Percentiles rank a stretch among this genome's conserved stretches.
Conservation (phyloP, 805 yeast species). For the Candida insectorum region DNA sequence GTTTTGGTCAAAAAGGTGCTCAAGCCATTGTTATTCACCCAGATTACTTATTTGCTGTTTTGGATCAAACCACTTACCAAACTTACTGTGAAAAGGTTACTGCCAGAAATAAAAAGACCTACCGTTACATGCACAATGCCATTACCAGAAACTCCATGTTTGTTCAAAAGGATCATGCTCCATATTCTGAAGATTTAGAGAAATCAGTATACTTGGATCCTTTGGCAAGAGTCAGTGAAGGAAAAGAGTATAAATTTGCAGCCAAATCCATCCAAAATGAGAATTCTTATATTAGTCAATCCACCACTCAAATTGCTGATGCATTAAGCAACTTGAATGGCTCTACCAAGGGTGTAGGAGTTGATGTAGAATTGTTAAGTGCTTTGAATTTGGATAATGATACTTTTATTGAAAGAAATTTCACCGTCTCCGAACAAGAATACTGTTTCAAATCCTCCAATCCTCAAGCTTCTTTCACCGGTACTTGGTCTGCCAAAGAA, state of each 20-base stretch:
- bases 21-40: slow-evolving; percentile 91
- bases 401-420: slow-evolving; percentile 89
- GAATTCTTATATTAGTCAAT: slow-evolving; percentile 40
- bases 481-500: slow-evolving; percentile 99
- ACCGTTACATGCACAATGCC: slow-evolving; percentile 94
- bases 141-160: slow-evolving; percentile 87
- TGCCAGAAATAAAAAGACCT: slow-evolving; percentile 82
- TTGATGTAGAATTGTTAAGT: slow-evolving; percentile 88
- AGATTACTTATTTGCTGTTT: slow-evolving; percentile 85
- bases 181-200: slow-evolving; percentile 87
- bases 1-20: slow-evolving; percentile 99
- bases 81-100: slow-evolving; percentile 67
- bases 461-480: slow-evolving; percentile 89
- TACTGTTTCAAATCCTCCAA: slow-evolving; percentile 75
- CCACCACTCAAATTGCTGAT: slow-evolving; percentile 59
- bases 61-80: slow-evolving; percentile 69
- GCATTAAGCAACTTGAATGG: slow-evolving; percentile 57
- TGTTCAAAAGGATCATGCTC: slow-evolving; percentile 90
- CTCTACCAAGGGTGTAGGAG: slow-evolving; percentile 79
- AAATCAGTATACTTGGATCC: slow-evolving; percentile 93
- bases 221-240: slow-evolving; percentile 67
- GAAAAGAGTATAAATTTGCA: slow-evolving; percentile 44
- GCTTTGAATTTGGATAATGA: slow-evolving; percentile 83
- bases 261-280: slow-evolving; percentile 49
- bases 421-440: slow-evolving; percentile 72